These are phyloP conservation scores for Thinopyrum obtusiflorum DNA, from an alignment of 202 grass and related monocot genomes.

Conservation along the genomic window DNA sequence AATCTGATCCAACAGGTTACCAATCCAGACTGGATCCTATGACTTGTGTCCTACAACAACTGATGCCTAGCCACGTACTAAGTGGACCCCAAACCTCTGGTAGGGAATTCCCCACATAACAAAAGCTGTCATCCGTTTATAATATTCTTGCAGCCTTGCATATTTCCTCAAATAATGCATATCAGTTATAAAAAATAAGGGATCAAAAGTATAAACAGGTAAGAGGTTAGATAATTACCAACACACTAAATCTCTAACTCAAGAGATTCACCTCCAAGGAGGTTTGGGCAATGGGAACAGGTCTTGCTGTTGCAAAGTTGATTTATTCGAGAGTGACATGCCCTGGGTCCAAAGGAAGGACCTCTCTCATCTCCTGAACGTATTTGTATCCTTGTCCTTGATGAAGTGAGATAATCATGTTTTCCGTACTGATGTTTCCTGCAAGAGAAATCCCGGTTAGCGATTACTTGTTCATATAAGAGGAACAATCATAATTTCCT, in stretches of 20 bases:
- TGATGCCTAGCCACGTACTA: background rate
- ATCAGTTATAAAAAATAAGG: background rate
- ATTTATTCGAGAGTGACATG: background rate
- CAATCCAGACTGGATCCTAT: background rate
- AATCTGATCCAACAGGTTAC: background rate
- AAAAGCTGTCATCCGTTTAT: background rate
- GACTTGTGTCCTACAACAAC: background rate
- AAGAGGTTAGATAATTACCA: background rate
- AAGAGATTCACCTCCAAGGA: background rate
- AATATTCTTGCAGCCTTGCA: background rate
- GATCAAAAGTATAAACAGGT: background rate
- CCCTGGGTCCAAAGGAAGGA: background rate
- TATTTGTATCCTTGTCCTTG: background rate
- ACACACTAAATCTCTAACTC: background rate
- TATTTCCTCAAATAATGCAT: background rate
- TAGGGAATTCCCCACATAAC: background rate
- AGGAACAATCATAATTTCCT: background rate
- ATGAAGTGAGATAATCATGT: background rate
- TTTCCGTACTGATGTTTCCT: background rate
- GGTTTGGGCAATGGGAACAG: background rate
- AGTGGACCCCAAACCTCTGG: background rate
- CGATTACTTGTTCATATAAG: background rate
- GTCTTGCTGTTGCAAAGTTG: background rate
- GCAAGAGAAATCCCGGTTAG: background rate
- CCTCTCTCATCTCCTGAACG: background rate